Evolutionary conservation across 2,329 filamentous ascomycete genomes (phyloP).

Genomic region (Gnomoniopsis smithogilvyi): DNA sequence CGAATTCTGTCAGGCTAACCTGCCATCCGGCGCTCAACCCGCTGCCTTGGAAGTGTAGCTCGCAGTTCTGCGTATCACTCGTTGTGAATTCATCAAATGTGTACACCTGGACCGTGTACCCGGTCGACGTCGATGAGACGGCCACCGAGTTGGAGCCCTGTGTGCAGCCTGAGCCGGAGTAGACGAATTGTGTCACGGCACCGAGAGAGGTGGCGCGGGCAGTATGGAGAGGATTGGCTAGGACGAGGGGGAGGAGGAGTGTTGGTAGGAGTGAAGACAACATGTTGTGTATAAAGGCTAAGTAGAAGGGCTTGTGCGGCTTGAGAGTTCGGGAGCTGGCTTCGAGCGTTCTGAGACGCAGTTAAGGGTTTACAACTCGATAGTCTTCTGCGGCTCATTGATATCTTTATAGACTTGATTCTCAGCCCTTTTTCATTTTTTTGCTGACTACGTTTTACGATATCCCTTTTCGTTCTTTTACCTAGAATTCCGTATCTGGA

Average conservation of each 20-base stretch:
- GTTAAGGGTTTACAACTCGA: no score
- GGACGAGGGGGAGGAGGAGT: constrained; percentile 22
- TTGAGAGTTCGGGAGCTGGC: not conserved
- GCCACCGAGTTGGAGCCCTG: constrained; percentile 30
- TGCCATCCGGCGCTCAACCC: constrained; percentile 35
- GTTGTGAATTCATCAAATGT: constrained; percentile 25
- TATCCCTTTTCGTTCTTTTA: no score
- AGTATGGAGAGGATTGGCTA: constrained; percentile 19
- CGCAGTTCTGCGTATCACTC: constrained; percentile 32
- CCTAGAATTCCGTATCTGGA: no score
- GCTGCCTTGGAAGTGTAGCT: constrained; percentile 31
- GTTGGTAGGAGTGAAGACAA: constrained; percentile 16
- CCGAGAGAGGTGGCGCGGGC: constrained; percentile 24
- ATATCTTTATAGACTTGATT: no score
- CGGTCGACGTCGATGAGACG: constrained; percentile 22
- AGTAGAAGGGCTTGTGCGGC: not conserved
- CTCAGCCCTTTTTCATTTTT: no score
- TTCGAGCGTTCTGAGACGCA: no score
- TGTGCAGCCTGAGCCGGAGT: constrained; percentile 35
- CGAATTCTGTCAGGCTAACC: constrained; percentile 32
- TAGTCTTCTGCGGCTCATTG: no score
- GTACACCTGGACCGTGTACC: constrained; percentile 27
- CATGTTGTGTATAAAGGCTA: not conserved
- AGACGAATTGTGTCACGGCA: constrained; percentile 29
- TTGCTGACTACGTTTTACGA: no score